Percentiles rank a stretch among this genome's conserved stretches.
Evolutionary conservation across 2,329 filamentous ascomycete species (phyloP).

Genomic region (Fusarium papillatum): DNA sequence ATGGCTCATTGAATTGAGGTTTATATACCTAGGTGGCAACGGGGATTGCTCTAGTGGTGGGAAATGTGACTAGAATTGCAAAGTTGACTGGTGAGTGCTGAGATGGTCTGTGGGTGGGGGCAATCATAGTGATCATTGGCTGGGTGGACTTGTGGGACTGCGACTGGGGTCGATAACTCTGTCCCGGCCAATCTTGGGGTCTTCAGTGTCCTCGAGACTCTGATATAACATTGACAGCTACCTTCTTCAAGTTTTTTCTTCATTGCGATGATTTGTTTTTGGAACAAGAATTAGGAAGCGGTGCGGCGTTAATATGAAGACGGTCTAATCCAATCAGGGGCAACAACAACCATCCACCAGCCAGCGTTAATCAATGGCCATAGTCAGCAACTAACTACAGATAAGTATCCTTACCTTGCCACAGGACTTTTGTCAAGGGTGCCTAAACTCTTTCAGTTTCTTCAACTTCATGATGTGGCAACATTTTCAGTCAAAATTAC

Average conservation of each 20-base stretch:
- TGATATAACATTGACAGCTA: background rate
- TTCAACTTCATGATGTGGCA: background rate
- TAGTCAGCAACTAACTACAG: no score
- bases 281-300: no score
- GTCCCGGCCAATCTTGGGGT: background rate
- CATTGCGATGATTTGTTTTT: no score
- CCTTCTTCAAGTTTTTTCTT: background rate
- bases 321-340: no score
- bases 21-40: background rate
- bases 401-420: no score
- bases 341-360: no score
- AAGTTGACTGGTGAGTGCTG: background rate
- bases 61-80: background rate
- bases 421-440: no score
- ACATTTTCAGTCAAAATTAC: background rate
- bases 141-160: background rate
- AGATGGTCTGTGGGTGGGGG: background rate
- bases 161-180: background rate
- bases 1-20: background rate
- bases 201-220: background rate
- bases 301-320: no score
- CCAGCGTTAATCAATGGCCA: no score
- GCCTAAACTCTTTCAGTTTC: background rate
- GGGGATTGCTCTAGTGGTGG: background rate
- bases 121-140: background rate